phyloP scores from a whole-genome alignment of 148 eudicot species.

The Rhododendron ovatum region DNA sequence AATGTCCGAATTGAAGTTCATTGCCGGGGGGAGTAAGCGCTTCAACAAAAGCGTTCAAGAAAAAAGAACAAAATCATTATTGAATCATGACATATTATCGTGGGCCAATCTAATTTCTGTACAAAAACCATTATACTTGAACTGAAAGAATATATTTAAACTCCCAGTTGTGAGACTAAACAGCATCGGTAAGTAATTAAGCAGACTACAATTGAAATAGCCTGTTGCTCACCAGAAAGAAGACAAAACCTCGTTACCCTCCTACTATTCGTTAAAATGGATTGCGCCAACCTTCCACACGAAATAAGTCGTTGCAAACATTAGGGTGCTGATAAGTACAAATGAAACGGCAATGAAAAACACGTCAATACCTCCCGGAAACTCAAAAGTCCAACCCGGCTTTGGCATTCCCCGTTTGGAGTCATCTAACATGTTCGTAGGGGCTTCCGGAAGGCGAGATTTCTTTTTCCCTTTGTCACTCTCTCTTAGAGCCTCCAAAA shows the following conservation, averaged over 20 bases:
- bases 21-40: neutral
- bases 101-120: constrained; percentile 6
- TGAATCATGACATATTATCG: neutral
- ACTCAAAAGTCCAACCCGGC: constrained; percentile 65
- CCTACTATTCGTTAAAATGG: constrained; percentile 74
- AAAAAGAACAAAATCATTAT: neutral
- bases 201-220: neutral
- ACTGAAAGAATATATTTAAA: neutral
- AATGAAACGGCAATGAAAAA: constrained; percentile 56
- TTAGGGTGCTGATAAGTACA: constrained; percentile 67
- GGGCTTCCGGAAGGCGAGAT: constrained; percentile 89
- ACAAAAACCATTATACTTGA: neutral
- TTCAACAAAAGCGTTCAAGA: neutral
- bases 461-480: constrained; percentile 74
- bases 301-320: constrained; percentile 84
- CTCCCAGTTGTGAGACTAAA: neutral
- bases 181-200: neutral
- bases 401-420: constrained; percentile 87
- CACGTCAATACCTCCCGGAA: constrained; percentile 78
- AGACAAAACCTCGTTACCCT: neutral
- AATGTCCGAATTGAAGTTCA: neutral
- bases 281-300: constrained; percentile 98
- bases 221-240: neutral
- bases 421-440: constrained; percentile 80
- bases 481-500: constrained; percentile 72